A percentile compares a stretch with the other conserved stretches of the same genome.
Evolutionary conservation across 768 basidiomycete genomes (phyloP).

Genomic region (Tulasnella sp.): DNA sequence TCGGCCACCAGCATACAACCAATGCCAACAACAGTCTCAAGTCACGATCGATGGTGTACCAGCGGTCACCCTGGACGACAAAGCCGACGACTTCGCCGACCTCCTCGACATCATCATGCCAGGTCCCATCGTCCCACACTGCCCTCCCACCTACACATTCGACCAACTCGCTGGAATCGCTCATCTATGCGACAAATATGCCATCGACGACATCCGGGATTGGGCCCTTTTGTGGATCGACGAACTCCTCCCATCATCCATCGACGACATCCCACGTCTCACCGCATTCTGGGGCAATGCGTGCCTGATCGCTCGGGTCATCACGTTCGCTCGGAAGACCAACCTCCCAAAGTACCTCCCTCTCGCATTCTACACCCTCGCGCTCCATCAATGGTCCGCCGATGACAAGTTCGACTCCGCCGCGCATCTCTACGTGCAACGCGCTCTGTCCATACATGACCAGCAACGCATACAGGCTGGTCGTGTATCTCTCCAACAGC

Average conservation of each 20-base stretch:
- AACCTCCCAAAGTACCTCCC: constrained; percentile 6
- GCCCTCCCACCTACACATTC: not conserved
- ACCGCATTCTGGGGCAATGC: not conserved
- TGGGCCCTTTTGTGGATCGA: constrained; percentile 8
- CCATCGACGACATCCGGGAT: constrained; percentile 7
- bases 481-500: not conserved
- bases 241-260: not conserved
- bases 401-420: not conserved
- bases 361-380: constrained; percentile 7
- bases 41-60: not conserved
- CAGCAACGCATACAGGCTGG: not conserved
- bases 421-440: not conserved
- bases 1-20: too few species aligned
- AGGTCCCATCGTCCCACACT: not conserved
- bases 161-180: constrained; percentile 3
- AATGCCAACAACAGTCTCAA: not conserved
- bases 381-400: not conserved
- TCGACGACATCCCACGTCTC: constrained; percentile 4
- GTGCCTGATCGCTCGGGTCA: not conserved
- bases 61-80: constrained; percentile 6
- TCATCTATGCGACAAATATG: constrained; percentile 4
- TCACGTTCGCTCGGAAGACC: not conserved
- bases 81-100: constrained; percentile 6
- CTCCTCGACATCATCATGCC: constrained; percentile 12
- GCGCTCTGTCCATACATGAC: not conserved